These are phyloP conservation scores for Galeopsis tetrahit DNA, from an alignment of 257 asterid genomes.

Conservation along the genomic window DNA sequence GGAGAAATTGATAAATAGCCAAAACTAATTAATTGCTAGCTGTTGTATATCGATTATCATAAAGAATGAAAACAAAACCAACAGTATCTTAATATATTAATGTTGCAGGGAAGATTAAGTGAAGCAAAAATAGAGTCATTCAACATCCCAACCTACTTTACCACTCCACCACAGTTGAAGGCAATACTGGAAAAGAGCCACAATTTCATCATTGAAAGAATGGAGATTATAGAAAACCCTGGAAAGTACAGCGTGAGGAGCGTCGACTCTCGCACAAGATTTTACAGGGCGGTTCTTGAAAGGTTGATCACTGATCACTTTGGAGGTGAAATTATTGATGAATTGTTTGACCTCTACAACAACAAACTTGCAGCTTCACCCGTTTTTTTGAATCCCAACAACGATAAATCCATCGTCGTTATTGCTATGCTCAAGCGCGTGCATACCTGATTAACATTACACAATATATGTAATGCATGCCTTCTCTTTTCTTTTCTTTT, in stretches of 20 bases:
- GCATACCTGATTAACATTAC: neutral
- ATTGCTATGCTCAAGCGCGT: constrained; percentile 33
- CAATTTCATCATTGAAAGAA: constrained; percentile 38
- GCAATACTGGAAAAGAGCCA: constrained; percentile 24
- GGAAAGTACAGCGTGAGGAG: constrained; percentile 18
- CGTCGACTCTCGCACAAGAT: neutral
- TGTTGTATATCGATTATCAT: too few species aligned
- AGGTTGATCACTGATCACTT: constrained; percentile 32
- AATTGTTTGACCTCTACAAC: constrained; percentile 34
- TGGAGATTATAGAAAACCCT: constrained; percentile 34
- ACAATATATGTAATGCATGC: too few species aligned
- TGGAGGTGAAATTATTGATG: constrained; percentile 40
- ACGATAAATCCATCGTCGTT: constrained; percentile 23
- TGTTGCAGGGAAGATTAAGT: constrained; percentile 30
- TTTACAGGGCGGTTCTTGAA: constrained; percentile 8
- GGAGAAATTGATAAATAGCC: too few species aligned
- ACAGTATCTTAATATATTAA: too few species aligned
- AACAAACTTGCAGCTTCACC: constrained; percentile 36
- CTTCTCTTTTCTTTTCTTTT: too few species aligned
- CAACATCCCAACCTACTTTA: constrained; percentile 34
- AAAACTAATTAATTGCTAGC: too few species aligned
- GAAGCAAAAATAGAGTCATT: constrained; percentile 40
- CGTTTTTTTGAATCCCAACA: constrained; percentile 4
- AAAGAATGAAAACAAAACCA: too few species aligned
- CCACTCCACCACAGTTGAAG: constrained; percentile 33